Conservation (phyloP, 2,329 filamentous ascomycete genomes). For the Xylaria arbuscula region DNA sequence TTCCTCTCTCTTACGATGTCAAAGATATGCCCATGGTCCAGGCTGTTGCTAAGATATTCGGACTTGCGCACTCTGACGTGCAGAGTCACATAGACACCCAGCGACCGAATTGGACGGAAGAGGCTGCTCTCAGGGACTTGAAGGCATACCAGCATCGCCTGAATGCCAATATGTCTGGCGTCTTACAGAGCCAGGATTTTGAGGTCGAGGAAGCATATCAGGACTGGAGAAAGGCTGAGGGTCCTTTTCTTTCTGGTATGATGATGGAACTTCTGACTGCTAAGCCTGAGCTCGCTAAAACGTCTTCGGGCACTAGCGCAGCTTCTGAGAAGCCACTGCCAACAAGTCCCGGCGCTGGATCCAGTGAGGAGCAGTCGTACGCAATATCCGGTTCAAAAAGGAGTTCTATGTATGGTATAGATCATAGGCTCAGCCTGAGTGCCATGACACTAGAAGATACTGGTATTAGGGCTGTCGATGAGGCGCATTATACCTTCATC, state of each 20-base stretch:
- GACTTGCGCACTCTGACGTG: conserved; percentile 79
- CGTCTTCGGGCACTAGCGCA: conserved; percentile 65
- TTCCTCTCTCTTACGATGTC: conserved; percentile 88
- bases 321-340: conserved; percentile 67
- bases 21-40: conserved; percentile 97
- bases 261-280: conserved; percentile 90
- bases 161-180: conserved; percentile 80
- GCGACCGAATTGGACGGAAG: conserved; percentile 86
- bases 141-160: conserved; percentile 93
- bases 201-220: conserved; percentile 89
- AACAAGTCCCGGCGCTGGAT: conserved; percentile 61
- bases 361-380: conserved; percentile 63
- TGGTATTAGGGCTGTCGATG: conserved; percentile 66
- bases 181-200: conserved; percentile 86
- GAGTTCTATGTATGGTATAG: conserved; percentile 60
- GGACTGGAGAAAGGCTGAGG: conserved; percentile 90
- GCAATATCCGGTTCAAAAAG: conserved; percentile 61
- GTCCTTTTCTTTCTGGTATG: conserved; percentile 88
- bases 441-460: conserved; percentile 70
- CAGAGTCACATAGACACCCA: conserved; percentile 89
- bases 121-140: conserved; percentile 87
- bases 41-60: conserved; percentile 87
- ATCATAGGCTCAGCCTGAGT: conserved; percentile 75
- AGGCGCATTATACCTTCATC: conserved; percentile 86
- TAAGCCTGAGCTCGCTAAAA: conserved; percentile 86